Percentiles rank a stretch among this genome's conserved stretches.
These are phyloP conservation scores for Lactuca sativa DNA, from an alignment of 129 eudicot species.

Conservation along the genomic window DNA sequence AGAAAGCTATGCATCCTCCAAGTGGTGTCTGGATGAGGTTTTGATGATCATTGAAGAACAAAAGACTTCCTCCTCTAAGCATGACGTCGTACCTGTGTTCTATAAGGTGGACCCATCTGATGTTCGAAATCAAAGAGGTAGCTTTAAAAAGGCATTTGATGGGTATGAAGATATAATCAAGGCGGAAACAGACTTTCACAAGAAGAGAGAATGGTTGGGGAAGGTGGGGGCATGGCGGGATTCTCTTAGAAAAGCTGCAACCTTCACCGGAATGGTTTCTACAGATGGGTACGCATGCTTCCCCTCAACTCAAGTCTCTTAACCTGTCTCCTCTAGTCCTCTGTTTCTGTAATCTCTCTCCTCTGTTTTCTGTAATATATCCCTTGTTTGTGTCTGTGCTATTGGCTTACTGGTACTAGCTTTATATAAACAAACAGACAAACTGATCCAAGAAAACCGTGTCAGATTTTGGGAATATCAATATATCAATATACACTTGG, in stretches of 20 bases:
- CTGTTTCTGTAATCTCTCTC: too few relatives aligned
- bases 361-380: too few relatives aligned
- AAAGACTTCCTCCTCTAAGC: background rate
- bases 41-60: slow-evolving; percentile 18
- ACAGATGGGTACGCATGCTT: slow-evolving; percentile 1
- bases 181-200: slow-evolving; percentile 3
- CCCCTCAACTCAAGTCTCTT: too few relatives aligned
- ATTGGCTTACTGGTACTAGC: too few relatives aligned
- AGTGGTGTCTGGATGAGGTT: slow-evolving; percentile 21
- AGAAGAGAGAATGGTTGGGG: slow-evolving; percentile 9
- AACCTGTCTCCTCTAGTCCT: too few relatives aligned
- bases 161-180: slow-evolving; percentile 2
- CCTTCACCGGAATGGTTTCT: slow-evolving; percentile 19
- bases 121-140: slow-evolving; percentile 26
- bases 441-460: too few relatives aligned
- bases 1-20: slow-evolving; percentile 7
- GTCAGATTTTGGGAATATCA: too few relatives aligned
- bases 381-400: too few relatives aligned
- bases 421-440: too few relatives aligned
- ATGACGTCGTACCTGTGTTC: slow-evolving; percentile 25
- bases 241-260: slow-evolving; percentile 23
- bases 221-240: slow-evolving; percentile 13
- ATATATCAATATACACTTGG: too few relatives aligned
- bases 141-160: slow-evolving; percentile 21
- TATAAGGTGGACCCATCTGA: slow-evolving; percentile 21